A percentile compares a stretch with the other conserved stretches of the same genome.
Conservation (phyloP, 345 rosid species). For the Turritis glabra region DNA sequence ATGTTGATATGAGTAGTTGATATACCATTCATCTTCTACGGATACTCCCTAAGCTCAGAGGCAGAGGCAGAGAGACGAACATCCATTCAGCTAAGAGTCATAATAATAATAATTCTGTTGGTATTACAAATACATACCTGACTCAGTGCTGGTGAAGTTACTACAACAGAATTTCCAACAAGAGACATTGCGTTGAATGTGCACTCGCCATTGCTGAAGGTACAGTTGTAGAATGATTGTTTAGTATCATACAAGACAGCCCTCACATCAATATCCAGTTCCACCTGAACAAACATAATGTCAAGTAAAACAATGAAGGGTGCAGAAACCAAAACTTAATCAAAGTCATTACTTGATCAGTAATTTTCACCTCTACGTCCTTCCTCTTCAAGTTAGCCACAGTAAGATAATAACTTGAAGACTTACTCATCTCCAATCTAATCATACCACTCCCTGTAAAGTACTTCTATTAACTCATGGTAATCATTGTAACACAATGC, state of each 20-base stretch:
- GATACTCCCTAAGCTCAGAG: conserved; percentile 44
- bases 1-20: conserved; percentile 64
- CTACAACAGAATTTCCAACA: conserved; percentile 48
- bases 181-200: conserved; percentile 52
- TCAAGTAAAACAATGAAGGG: background rate
- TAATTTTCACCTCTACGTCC: conserved; percentile 56
- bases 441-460: conserved; percentile 63
- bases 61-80: conserved; percentile 6
- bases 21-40: conserved; percentile 52
- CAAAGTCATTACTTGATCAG: conserved; percentile 3
- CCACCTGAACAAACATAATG: conserved; percentile 52
- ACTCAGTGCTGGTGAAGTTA: conserved; percentile 58
- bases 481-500: conserved; percentile 14
- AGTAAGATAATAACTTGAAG: conserved; percentile 67
- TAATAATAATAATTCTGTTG: background rate
- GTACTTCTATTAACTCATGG: conserved; percentile 1
- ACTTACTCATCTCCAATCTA: conserved; percentile 46
- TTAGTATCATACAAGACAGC: conserved; percentile 67
- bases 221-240: conserved; percentile 69
- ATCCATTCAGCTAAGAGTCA: background rate
- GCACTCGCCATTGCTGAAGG: conserved; percentile 56
- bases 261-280: conserved; percentile 51
- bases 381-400: conserved; percentile 65
- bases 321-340: background rate
- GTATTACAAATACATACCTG: conserved; percentile 40